Evolutionary conservation across 2,329 filamentous ascomycete species (phyloP).

Genomic region (Pezicula rhizophila): DNA sequence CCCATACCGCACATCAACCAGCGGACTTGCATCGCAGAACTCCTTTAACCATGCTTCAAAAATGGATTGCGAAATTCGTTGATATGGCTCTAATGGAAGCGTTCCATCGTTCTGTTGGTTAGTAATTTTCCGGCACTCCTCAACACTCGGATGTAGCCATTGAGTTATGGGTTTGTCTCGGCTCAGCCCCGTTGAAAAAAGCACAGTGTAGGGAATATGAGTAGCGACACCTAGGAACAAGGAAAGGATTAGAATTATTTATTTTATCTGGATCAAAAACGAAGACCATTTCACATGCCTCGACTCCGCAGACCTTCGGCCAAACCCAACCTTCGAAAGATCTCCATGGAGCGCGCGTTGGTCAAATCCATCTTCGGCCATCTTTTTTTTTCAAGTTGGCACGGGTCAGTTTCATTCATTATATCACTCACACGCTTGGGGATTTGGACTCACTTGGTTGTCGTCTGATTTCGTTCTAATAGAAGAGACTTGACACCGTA

Average conservation of each 20-base stretch:
- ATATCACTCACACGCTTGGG: no score
- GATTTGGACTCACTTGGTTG: no score
- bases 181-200: no score
- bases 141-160: no score
- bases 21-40: slow-evolving; percentile 12
- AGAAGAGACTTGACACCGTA: slow-evolving; percentile 18
- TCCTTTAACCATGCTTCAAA: slow-evolving; percentile 30
- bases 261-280: no score
- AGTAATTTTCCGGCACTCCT: slow-evolving; percentile 18
- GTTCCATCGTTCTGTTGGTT: slow-evolving; percentile 26
- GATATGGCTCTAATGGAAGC: slow-evolving; percentile 25
- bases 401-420: no score
- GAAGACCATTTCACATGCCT: no score
- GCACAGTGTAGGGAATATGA: no score
- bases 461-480: slow-evolving; percentile 22
- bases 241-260: no score
- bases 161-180: no score
- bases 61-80: slow-evolving; percentile 27
- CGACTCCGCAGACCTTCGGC: slow-evolving; percentile 21
- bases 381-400: no score
- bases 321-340: slow-evolving; percentile 24
- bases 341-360: slow-evolving; percentile 30
- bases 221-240: no score
- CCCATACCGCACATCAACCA: slow-evolving; percentile 22
- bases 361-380: slow-evolving; percentile 35